A percentile compares a stretch with the other conserved stretches of the same genome.
phyloP scores from a whole-genome alignment of 768 basidiomycete genomes.

The Suillus subluteus region DNA sequence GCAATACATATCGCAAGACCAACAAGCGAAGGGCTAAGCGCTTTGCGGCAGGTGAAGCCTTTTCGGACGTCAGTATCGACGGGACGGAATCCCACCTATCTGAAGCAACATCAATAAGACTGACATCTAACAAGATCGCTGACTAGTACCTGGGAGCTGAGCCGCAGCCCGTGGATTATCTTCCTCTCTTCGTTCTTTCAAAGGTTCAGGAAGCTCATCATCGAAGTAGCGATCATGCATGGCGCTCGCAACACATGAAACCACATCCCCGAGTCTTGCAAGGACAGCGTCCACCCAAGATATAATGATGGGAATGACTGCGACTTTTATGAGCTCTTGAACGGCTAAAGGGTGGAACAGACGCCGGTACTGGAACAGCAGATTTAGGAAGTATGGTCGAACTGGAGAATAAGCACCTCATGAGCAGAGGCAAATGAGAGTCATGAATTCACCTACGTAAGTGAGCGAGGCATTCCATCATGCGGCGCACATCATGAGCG shows the following conservation, averaged over 20 bases:
- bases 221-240: slow-evolving; percentile 17
- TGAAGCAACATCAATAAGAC: slow-evolving; percentile 29
- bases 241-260: slow-evolving; percentile 35
- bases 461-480: slow-evolving; percentile 19
- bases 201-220: slow-evolving; percentile 28
- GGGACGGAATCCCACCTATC: slow-evolving; percentile 58
- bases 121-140: not conserved
- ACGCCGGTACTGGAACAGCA: slow-evolving; percentile 56
- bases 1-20: slow-evolving; percentile 59
- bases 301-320: slow-evolving; percentile 40
- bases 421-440: slow-evolving; percentile 12
- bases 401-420: slow-evolving; percentile 28
- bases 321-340: slow-evolving; percentile 27
- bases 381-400: slow-evolving; percentile 31
- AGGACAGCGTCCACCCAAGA: slow-evolving; percentile 72
- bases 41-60: slow-evolving; percentile 61
- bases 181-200: slow-evolving; percentile 48
- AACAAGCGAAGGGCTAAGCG: slow-evolving; percentile 59
- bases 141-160: slow-evolving; percentile 70
- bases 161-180: slow-evolving; percentile 60
- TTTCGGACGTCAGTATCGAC: slow-evolving; percentile 47
- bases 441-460: slow-evolving; percentile 23
- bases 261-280: slow-evolving; percentile 50
- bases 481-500: slow-evolving; percentile 10
- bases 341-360: slow-evolving; percentile 50